A percentile compares a stretch with the other conserved stretches of the same genome.
These are phyloP conservation scores for Extremus antarcticus DNA, from an alignment of 495 filamentous ascomycete species.

Conservation along the genomic window DNA sequence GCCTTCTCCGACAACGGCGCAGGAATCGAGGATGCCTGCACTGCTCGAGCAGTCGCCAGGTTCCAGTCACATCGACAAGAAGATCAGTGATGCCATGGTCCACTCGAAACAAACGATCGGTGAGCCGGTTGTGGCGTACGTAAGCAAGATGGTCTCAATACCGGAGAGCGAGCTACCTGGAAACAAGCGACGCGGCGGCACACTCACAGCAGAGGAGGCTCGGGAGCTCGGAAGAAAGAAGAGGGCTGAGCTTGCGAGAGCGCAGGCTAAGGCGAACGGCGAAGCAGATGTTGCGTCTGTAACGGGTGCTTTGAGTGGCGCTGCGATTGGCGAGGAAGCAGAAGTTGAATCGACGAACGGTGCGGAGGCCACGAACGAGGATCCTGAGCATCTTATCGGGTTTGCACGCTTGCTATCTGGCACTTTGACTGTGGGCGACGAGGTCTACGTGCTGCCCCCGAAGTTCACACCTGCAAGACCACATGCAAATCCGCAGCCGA, in stretches of 20 bases:
- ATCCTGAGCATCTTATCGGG: conserved; percentile 81
- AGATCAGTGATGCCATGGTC: conserved; percentile 66
- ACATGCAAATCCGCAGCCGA: conserved; percentile 61
- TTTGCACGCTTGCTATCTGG: conserved; percentile 92
- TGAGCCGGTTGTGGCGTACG: conserved; percentile 82
- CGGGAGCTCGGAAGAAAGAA: conserved; percentile 78
- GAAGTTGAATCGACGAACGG: conserved; percentile 23
- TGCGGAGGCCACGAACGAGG: conserved; percentile 37
- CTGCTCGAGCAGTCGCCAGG: conserved; percentile 77
- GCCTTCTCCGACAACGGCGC: conserved; percentile 73
- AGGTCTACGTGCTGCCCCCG: conserved; percentile 78
- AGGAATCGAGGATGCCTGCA: conserved; percentile 67
- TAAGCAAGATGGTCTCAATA: conserved; percentile 96
- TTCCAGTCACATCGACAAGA: conserved; percentile 51
- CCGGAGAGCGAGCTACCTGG: conserved; percentile 80
- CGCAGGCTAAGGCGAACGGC: conserved; percentile 48
- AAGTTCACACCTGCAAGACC: conserved; percentile 81
- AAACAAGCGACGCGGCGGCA: conserved; percentile 60
- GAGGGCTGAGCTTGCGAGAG: conserved; percentile 69
- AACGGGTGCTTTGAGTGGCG: conserved; percentile 44
- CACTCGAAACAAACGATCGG: conserved; percentile 57
- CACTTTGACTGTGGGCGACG: conserved; percentile 77
- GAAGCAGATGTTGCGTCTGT: conserved; percentile 32
- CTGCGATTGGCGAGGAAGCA: conserved; percentile 37
- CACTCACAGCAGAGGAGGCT: conserved; percentile 79